phyloP scores from a whole-genome alignment of 495 filamentous ascomycete genomes.

The Penicillium verhagenii region DNA sequence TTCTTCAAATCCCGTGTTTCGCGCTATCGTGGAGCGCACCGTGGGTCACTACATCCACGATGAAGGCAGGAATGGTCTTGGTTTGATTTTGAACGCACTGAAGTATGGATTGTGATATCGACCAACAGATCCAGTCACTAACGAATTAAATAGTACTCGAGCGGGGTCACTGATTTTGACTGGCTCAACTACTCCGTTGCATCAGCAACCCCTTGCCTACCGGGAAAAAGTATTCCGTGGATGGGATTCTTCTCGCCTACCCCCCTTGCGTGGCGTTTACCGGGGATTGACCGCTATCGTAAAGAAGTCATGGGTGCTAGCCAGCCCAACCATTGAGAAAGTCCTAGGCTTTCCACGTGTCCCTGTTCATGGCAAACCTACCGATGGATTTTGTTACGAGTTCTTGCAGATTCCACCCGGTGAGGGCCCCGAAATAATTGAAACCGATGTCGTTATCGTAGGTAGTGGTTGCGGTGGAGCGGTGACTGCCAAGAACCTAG shows the following conservation, averaged over 20 bases:
- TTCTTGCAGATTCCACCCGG: conserved; percentile 52
- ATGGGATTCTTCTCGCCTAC: conserved; percentile 59
- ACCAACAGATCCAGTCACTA: neutral
- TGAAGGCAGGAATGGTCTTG: conserved; percentile 50
- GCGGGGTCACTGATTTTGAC: conserved; percentile 67
- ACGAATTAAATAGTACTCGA: conserved; percentile 52
- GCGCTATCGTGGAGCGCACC: conserved; percentile 42
- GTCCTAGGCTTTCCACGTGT: conserved; percentile 63
- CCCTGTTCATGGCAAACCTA: conserved; percentile 59
- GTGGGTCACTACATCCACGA: conserved; percentile 42
- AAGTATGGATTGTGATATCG: conserved; percentile 41
- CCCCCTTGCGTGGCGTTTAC: conserved; percentile 54
- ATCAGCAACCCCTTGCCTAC: conserved; percentile 58
- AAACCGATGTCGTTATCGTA: conserved; percentile 81
- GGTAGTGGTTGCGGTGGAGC: conserved; percentile 88
- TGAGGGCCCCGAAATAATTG: conserved; percentile 52
- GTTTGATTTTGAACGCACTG: conserved; percentile 50
- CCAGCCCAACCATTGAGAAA: conserved; percentile 54
- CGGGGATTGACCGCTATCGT: conserved; percentile 55
- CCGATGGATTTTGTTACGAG: conserved; percentile 52
- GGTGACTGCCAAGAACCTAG: conserved; percentile 76
- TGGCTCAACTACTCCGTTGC: conserved; percentile 59
- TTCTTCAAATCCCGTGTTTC: conserved; percentile 48
- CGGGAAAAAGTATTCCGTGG: conserved; percentile 59
- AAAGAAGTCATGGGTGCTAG: conserved; percentile 58